A percentile compares a stretch with the other conserved stretches of the same genome.
These are phyloP conservation scores for Auriscalpium microsporum DNA, from an alignment of 768 basidiomycete species.

Conservation along the genomic window DNA sequence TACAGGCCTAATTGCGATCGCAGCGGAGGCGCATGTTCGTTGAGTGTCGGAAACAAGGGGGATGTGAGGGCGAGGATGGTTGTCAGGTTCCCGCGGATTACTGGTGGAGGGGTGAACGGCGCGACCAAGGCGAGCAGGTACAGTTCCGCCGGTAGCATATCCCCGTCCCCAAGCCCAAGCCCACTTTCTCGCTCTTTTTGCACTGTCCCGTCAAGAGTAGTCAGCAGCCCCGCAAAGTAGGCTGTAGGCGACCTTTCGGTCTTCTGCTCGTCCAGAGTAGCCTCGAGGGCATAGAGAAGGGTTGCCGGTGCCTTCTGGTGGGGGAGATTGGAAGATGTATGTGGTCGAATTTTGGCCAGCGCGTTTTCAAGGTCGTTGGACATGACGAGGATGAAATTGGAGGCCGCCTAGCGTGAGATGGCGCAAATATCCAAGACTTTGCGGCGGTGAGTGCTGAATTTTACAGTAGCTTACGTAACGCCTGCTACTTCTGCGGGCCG, in stretches of 20 bases:
- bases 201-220: constrained; percentile 72
- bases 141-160: constrained; percentile 73
- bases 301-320: constrained; percentile 88
- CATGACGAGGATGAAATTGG: constrained; percentile 10
- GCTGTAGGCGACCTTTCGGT: constrained; percentile 72
- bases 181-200: constrained; percentile 41
- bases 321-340: constrained; percentile 68
- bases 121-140: constrained; percentile 75
- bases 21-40: constrained; percentile 63
- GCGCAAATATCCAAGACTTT: neutral
- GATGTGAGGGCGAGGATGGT: constrained; percentile 67
- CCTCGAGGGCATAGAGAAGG: constrained; percentile 78
- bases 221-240: constrained; percentile 88
- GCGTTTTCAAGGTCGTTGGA: constrained; percentile 39
- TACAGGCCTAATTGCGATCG: constrained; percentile 82
- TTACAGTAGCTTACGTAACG: neutral
- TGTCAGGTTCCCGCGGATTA: constrained; percentile 68
- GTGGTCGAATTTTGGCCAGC: constrained; percentile 79
- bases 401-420: neutral
- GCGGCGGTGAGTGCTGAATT: neutral
- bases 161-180: constrained; percentile 47
- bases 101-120: constrained; percentile 71
- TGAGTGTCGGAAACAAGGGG: constrained; percentile 66
- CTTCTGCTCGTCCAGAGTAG: constrained; percentile 61
- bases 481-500: too few species aligned